Evolutionary conservation across 306 rosid species (phyloP).

Genomic region (Medicago lupulina): DNA sequence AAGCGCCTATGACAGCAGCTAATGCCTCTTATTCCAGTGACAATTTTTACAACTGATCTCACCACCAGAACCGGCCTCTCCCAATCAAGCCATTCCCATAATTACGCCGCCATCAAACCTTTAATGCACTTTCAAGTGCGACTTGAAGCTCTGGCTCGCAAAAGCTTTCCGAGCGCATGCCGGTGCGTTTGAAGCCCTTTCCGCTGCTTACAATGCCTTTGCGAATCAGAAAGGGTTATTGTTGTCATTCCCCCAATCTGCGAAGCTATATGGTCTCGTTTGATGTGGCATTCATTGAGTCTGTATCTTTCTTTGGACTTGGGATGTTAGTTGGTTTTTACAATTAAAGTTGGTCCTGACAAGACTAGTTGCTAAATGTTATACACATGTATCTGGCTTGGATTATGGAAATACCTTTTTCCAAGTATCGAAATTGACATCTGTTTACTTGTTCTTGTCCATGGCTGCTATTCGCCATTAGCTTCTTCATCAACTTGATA

Average conservation of each 20-base stretch:
- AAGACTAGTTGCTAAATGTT: neutral
- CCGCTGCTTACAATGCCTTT: neutral
- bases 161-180: neutral
- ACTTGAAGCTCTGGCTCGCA: neutral
- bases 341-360: neutral
- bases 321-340: neutral
- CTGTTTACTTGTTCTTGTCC: neutral
- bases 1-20: neutral
- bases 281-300: neutral
- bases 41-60: neutral
- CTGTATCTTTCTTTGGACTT: neutral
- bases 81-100: neutral
- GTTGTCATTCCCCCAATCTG: neutral
- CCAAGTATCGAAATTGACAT: neutral
- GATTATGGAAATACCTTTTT: neutral
- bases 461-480: neutral
- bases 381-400: neutral
- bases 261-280: neutral
- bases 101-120: neutral
- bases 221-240: neutral
- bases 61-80: neutral
- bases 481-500: neutral
- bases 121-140: neutral
- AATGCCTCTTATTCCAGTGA: neutral
- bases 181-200: neutral